A percentile compares a stretch with the other conserved stretches of the same genome.
phyloP scores from a whole-genome alignment of 2,329 filamentous ascomycete genomes.

The Clonostachys rosea region DNA sequence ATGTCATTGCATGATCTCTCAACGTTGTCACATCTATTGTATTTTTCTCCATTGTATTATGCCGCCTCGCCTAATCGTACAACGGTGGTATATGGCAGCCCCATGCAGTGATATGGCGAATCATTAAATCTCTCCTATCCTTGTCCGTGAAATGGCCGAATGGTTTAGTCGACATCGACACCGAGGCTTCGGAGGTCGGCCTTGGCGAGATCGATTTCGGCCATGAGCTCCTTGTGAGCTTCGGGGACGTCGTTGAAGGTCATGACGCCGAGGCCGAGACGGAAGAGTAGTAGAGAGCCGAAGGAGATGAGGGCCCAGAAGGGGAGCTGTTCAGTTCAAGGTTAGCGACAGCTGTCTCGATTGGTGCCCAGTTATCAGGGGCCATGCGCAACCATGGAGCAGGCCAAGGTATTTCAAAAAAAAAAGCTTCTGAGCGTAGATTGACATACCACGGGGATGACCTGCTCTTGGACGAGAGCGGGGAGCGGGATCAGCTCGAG shows the following conservation, averaged over 20 bases:
- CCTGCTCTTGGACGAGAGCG: constrained; percentile 69
- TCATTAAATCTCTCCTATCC: too few species aligned
- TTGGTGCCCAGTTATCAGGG: background rate
- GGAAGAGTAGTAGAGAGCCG: constrained; percentile 86
- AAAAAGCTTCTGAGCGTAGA: background rate
- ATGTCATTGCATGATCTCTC: too few species aligned
- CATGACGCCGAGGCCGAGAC: constrained; percentile 86
- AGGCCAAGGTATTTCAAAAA: background rate
- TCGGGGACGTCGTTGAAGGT: constrained; percentile 96
- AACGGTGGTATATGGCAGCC: too few species aligned
- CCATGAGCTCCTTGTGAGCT: constrained; percentile 84
- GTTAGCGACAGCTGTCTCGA: background rate
- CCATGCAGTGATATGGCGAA: too few species aligned
- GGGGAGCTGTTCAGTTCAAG: constrained; percentile 59
- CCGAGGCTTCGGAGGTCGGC: constrained; percentile 68
- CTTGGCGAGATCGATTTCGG: constrained; percentile 75
- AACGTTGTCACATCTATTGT: too few species aligned
- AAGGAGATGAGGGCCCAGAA: constrained; percentile 91
- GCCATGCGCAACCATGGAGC: background rate
- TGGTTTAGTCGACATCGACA: constrained; percentile 67
- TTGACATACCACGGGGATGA: constrained; percentile 79
- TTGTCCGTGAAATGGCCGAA: background rate
- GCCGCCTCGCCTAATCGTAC: too few species aligned
- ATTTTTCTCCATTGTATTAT: too few species aligned
- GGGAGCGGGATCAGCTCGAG: constrained; percentile 81